Evolutionary conservation across 345 rosid genomes (phyloP), one percentile per base, ranked within the genome.

Genomic region (Trapa incisa): DNA sequence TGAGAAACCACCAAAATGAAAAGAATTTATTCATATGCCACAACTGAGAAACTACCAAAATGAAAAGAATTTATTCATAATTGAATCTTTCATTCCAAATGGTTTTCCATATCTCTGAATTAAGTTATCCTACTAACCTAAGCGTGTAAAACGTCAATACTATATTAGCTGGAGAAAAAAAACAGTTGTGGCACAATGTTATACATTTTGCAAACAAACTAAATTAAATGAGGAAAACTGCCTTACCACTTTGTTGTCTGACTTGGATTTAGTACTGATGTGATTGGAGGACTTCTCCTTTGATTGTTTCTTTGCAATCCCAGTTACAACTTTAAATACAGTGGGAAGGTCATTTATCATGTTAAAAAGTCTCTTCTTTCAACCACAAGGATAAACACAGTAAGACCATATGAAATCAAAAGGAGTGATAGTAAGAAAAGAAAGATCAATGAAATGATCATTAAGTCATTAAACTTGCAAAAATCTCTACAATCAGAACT

Each of bases 271-370:
- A 82, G 69, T 79, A 78, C 79, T 76, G 54, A 77, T 80, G 58
- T 80, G 80, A 74, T 83, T 85, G 52, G 81, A 79, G 5, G 89
- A 77, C 71, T 82, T 87, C 74, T 83, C 88, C 75, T 79, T 80
- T 12, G 54, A 68, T 74, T 78, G 81, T 70, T 80, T 83, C 82
- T 80, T 83, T 6, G 72, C 78, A 38, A 73, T 47, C 47, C 89
- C 86, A 65, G 79, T 83, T 63, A 87, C 93, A 75, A 83, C 77
- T 75, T 87, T 89, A 61, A 78, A 85, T 72, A 87, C 72, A 7
- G 93, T 83, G 22, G 86, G 89, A 48, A 83, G 84, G 4, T 87
- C 93, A 66, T 85, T 83, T 47, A 87, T 82, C 93, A 87, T 83
- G 48, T 80, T 83, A 73, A 83, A 83, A 67, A 87, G 86, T 37